Evolutionary conservation across 78 protist genomes (phyloP), one percentile per base, ranked within the genome.

Genomic region (Cavenderia fasciculata): DNA sequence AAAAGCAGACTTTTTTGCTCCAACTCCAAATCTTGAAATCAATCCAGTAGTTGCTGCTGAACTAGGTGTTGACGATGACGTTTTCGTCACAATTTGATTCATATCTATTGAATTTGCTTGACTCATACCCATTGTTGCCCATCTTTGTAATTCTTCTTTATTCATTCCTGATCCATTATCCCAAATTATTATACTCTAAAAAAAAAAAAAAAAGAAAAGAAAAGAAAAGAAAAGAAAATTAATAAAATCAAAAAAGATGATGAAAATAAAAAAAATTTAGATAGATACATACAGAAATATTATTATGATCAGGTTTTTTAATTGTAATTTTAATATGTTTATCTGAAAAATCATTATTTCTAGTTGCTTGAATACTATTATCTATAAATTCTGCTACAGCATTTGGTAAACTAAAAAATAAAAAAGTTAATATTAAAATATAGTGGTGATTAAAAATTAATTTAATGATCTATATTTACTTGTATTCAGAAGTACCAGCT

Each of bases 91-190:
- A 1, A 63, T 47, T 47, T 5, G 6, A 11, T 23, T 10, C 10
- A 18, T 18, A 29, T 21, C 63, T 27, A 57, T 23, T 57, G 68
- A 29, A 82, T 82, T 78, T 23, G 90, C 90, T 59, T 87, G 93
- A 33, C 78, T 54, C 16, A 72, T 43, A 63, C 93, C 93, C 93
- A 87, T 87, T 31, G 93, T 87, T 6, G 87, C 93, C 93, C 93
- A 87, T 74, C 86, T 59, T 47, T 77, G 85, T 59, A 87, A 54
- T 4, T 54, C 74, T 52, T 87, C 76, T 41, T 75, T 77, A 34
- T 27, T 65, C 93, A 87, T 87, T 27, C 93, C 93, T 34, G 74
- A 72, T 0, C 93, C 93, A 77, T 87, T 87, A 87, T 87, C 93
- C 75, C 86, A 74, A 61, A 87, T 21, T 57, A 40, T 66, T 10